A percentile compares a stretch with the other conserved stretches of the same genome.
Conservation (phyloP, 2,329 filamentous ascomycete species). For the Monilinia aucupariae region DNA sequence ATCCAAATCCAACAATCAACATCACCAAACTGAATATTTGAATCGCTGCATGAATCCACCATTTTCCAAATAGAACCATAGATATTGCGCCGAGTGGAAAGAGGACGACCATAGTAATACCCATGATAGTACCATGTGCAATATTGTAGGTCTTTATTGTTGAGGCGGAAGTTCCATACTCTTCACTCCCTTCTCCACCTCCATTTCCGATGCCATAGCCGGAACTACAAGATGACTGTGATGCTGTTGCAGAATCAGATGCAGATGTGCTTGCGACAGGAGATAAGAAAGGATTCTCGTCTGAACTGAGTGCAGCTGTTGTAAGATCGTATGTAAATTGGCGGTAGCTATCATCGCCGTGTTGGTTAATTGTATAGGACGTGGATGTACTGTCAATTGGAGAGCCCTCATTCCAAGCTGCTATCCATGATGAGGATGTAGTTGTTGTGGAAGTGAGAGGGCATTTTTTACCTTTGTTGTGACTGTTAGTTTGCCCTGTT, state of each 20-base stretch:
- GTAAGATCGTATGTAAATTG: slow-evolving; percentile 29
- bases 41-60: slow-evolving; percentile 48
- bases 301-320: slow-evolving; percentile 22
- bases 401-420: slow-evolving; percentile 28
- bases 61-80: slow-evolving; percentile 52
- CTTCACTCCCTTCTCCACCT: neutral
- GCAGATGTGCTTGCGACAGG: neutral
- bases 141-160: slow-evolving; percentile 23
- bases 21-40: slow-evolving; percentile 50
- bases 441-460: slow-evolving; percentile 19
- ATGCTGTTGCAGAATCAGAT: slow-evolving; percentile 12
- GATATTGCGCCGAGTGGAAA: slow-evolving; percentile 56
- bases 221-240: neutral
- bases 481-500: neutral
- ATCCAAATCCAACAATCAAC: slow-evolving; percentile 57
- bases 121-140: slow-evolving; percentile 57
- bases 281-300: slow-evolving; percentile 29
- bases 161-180: neutral
- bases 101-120: slow-evolving; percentile 50
- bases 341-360: slow-evolving; percentile 17
- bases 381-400: slow-evolving; percentile 23
- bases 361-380: slow-evolving; percentile 23
- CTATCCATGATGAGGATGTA: slow-evolving; percentile 27
- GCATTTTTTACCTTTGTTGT: slow-evolving; percentile 22
- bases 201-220: neutral